Evolutionary conservation across 805 yeast species (phyloP).

Genomic region (Jamesozyma hellenica): DNA sequence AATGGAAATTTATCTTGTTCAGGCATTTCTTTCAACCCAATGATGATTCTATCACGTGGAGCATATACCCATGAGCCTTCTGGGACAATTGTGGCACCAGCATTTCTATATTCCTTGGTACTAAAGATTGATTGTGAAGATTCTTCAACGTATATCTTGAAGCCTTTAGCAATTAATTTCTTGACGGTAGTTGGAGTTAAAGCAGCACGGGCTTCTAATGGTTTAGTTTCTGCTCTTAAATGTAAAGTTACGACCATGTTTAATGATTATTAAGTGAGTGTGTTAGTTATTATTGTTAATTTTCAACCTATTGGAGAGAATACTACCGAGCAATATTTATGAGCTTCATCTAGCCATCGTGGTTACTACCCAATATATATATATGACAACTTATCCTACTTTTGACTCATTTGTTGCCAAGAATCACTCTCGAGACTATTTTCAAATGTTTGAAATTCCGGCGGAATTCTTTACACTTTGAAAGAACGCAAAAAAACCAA

Average conservation of each 20-base stretch:
- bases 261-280: too few relatives aligned
- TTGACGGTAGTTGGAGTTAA: conserved; percentile 87
- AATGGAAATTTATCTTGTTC: conserved; percentile 85
- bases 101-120: conserved; percentile 62
- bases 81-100: conserved; percentile 83
- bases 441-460: too few relatives aligned
- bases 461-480: neutral
- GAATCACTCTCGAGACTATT: too few relatives aligned
- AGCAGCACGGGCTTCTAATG: conserved; percentile 94
- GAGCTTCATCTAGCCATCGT: too few relatives aligned
- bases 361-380: too few relatives aligned
- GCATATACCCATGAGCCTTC: conserved; percentile 90
- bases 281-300: too few relatives aligned
- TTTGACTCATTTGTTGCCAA: too few relatives aligned
- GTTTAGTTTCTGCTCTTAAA: conserved; percentile 94
- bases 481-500: neutral
- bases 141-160: conserved; percentile 80
- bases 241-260: conserved; percentile 50
- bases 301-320: too few relatives aligned
- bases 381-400: too few relatives aligned
- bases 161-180: conserved; percentile 76
- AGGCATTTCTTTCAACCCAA: conserved; percentile 92
- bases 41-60: conserved; percentile 79
- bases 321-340: too few relatives aligned
- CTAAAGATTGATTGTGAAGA: conserved; percentile 74